Base-by-base conservation (phyloP, 352 stramenopile species). In the Globisporangium yorkense region DNA sequence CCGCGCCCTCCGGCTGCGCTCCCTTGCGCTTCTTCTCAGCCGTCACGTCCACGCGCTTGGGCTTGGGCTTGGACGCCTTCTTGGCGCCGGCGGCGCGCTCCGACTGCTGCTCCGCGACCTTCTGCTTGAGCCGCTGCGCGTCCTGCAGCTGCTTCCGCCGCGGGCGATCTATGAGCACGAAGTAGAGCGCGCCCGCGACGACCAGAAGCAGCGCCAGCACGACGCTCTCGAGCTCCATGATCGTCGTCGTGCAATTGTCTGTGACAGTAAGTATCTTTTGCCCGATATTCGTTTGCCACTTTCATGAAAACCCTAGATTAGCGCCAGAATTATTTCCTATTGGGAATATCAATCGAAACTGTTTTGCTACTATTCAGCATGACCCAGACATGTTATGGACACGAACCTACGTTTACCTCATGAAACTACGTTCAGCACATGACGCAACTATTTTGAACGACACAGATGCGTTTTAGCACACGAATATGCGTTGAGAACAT, bases 1-100 rank as follows among this genome's bases (percentile, higher is more conserved):
- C 18, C 0, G 61, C 49, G 24, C 13, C 21, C 29, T 57, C 57
- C 24, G 20, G n/a, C 40, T 75, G 62, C 67, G 37, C 37, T 5
- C 86, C 84, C 54, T 73, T 76, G n/a, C 43, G 43, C 73, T 89
- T 92, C 49, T 89, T 65, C 57, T 89, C 70, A 12, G 82, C 82
- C 2, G 77, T 87, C 56, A 88, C 64, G 49, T 92, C 82, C 37
- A 92, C 74, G 49, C 85, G 87, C 62, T 83, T 83, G 39, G 53
- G 8, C 50, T 89, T 92, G 44, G 50, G 33, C 58, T 89, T 89
- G 39, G 70, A 56, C 51, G 88, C 85, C 69, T 92, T 89, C 46
- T 89, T 89, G 43, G 55, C 62, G 24, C 68, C 69, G 5, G 71
- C 66, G 31, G 75, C 70, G 27, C 83, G 71, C 54, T 85, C 62